Percentiles rank a stretch among this genome's conserved stretches.
Evolutionary conservation across 2,329 filamentous ascomycete genomes (phyloP).

Genomic region (Biscogniauxia mediterranea): DNA sequence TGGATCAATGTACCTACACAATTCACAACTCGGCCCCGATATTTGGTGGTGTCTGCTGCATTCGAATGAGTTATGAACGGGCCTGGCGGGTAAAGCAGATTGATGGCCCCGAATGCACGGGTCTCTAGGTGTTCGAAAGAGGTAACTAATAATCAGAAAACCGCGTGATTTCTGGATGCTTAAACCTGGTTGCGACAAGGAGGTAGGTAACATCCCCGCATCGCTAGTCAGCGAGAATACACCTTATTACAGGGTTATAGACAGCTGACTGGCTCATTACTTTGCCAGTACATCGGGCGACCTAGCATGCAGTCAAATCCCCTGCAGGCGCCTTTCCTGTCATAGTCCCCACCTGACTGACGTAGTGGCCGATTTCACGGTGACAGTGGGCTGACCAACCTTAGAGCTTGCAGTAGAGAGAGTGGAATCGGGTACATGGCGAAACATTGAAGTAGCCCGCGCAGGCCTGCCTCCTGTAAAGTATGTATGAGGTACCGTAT

Average conservation of each 20-base stretch:
- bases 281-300: constrained; percentile 1
- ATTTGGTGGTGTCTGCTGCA: neutral
- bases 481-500: neutral
- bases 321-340: constrained; percentile 2
- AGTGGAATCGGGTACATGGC: neutral
- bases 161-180: neutral
- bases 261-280: neutral
- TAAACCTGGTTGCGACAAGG: constrained; percentile 3
- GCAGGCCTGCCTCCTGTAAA: neutral
- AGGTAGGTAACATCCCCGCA: neutral
- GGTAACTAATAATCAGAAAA: neutral
- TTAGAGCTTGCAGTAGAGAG: constrained; percentile 6
- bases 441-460: neutral
- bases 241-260: neutral
- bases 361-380: constrained; percentile 4
- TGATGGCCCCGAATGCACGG: neutral
- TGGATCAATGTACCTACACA: neutral
- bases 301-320: neutral
- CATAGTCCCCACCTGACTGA: constrained; percentile 3
- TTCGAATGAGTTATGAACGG: neutral
- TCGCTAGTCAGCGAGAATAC: neutral
- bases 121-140: neutral
- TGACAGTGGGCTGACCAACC: neutral
- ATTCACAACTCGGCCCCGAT: no score
- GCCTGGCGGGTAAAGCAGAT: neutral